Conservation (phyloP, 176 grass and related monocot genomes). For the Hyparrhenia diplandra region DNA sequence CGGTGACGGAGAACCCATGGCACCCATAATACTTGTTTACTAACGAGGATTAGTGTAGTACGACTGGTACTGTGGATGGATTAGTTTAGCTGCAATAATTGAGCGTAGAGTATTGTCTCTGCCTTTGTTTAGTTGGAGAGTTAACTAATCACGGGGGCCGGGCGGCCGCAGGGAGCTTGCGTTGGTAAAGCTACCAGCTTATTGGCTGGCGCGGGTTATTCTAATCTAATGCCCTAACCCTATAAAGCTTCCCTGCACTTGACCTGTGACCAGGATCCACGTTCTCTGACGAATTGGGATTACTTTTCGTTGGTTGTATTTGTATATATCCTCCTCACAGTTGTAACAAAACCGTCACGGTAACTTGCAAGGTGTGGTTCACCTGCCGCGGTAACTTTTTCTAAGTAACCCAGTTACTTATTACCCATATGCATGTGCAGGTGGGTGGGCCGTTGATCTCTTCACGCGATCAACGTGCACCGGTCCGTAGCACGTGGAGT, state of each 20-base stretch:
- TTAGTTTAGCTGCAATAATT: constrained; percentile 26
- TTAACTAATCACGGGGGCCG: constrained; percentile 1
- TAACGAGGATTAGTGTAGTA: neutral
- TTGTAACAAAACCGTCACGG: no score
- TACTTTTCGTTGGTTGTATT: no score
- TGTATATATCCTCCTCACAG: no score
- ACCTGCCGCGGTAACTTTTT: no score
- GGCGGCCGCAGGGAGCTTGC: neutral
- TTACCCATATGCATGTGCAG: no score
- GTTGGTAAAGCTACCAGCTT: neutral
- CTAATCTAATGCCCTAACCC: neutral
- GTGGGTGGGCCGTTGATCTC: neutral
- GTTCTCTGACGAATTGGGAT: neutral
- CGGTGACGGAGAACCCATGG: neutral
- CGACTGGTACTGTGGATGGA: no score
- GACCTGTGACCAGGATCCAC: constrained; percentile 37
- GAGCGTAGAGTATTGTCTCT: neutral
- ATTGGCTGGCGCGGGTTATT: constrained; percentile 10
- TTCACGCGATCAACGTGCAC: constrained; percentile 11
- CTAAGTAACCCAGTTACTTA: no score
- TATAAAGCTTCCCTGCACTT: neutral
- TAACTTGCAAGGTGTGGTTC: no score
- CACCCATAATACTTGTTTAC: neutral
- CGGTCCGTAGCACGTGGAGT: neutral
- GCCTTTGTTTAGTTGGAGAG: neutral